phyloP scores from a whole-genome alignment of 108 stramenopile genomes.

The Asterionellopsis glacialis region DNA sequence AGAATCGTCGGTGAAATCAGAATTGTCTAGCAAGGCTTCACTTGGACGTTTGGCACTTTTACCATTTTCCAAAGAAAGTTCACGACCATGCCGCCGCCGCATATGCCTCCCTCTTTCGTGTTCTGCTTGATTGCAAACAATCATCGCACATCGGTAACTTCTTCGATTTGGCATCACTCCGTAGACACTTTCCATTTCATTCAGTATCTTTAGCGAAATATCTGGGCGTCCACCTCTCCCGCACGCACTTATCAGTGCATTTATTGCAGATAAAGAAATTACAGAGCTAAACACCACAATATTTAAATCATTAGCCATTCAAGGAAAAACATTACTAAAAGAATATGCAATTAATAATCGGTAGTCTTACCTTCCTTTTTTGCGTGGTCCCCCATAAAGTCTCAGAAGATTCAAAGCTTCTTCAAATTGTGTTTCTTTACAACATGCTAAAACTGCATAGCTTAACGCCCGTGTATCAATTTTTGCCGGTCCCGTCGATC shows the following conservation, averaged over 20 bases:
- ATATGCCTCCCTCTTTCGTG: constrained; percentile 30
- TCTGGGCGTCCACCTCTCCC: constrained; percentile 60
- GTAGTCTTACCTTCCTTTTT: constrained; percentile 2
- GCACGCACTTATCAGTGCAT: constrained; percentile 59
- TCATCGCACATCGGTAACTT: constrained; percentile 58
- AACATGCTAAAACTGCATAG: constrained; percentile 37
- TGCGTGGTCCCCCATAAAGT: constrained; percentile 33
- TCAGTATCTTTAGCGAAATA: constrained; percentile 50
- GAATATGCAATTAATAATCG: background rate
- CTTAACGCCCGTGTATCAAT: constrained; percentile 48
- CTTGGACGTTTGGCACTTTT: background rate
- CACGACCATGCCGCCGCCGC: background rate
- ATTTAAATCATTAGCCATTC: too few relatives aligned
- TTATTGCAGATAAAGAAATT: constrained; percentile 31
- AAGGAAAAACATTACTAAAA: too few relatives aligned
- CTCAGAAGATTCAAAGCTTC: constrained; percentile 59
- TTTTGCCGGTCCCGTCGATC: constrained; percentile 30
- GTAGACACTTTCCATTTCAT: constrained; percentile 42
- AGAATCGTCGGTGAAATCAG: background rate
- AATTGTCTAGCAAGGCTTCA: background rate
- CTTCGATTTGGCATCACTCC: constrained; percentile 35
- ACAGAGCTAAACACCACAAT: constrained; percentile 10
- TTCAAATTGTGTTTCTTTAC: constrained; percentile 45
- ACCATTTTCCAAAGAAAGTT: background rate
- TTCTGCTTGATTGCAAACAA: constrained; percentile 74